Evolutionary conservation across 2,329 filamentous ascomycete genomes (phyloP), one percentile per base, ranked within the genome.

Genomic region (Talaromyces rugulosus): DNA sequence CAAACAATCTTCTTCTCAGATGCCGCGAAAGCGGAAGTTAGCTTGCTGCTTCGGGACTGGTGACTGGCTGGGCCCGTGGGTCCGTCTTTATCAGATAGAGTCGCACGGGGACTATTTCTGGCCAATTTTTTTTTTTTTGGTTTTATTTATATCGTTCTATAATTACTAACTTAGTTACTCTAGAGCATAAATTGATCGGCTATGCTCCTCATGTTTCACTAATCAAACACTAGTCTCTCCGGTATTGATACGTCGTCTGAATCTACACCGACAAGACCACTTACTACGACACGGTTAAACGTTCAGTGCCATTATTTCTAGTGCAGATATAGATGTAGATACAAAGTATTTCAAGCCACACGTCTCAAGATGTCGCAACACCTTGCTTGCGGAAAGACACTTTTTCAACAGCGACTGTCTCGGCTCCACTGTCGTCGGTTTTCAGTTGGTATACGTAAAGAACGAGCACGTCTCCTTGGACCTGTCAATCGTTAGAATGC

Each of bases 401-500:
- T 80, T 94, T 94, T 75, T 94, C 90, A 50, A 94, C 90, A 16
- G 88, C 89, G 53, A 94, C 90, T 63, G 88, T 92, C 76, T 93
- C 90, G 40, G 85, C 85, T 16, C 90, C 90, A 67, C 90, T 88
- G 61, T 85, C 87, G 69, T 92, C 89, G 72, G 89, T 92, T 74
- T 88, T 86, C 71, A 93, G 77, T 75, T 93, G 90, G 74, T 98
- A 98, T 59, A 98, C 94, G 75, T 98, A 98, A 56, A 98, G 83
- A 63, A 96, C 96, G 67, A 98, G 84, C 16, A 96, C 96, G 74
- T 97, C 96, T 34, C 94, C 94, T 85, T 98, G 94, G 40, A 96
- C 91, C 92, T 96, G 50, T 6, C n/a, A 14, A 47, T 30, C 28
- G 23, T 60, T 33, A 60, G 58, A 68, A 47, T 47, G 23, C 18